Percentiles rank a stretch among this genome's conserved stretches.
phyloP scores from a whole-genome alignment of 2,329 filamentous ascomycete genomes.

The Albophoma yamanashiensis region DNA sequence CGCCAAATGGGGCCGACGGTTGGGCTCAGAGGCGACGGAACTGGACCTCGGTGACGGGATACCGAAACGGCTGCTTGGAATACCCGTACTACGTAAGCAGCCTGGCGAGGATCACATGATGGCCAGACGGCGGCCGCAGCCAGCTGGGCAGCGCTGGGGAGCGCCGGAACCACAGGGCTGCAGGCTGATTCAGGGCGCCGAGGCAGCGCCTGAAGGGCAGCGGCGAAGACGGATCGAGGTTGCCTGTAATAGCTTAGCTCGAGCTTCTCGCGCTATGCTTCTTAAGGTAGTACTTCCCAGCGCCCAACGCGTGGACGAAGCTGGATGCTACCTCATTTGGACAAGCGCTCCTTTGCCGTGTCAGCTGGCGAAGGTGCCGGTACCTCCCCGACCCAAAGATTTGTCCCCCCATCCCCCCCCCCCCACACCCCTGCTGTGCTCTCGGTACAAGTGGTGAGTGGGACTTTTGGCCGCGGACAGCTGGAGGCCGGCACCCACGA shows the following conservation, averaged over 20 bases:
- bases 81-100: neutral
- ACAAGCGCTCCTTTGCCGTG: neutral
- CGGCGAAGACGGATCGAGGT: neutral
- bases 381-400: conserved; percentile 2
- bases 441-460: neutral
- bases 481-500: neutral
- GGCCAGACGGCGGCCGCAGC: neutral
- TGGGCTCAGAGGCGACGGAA: neutral
- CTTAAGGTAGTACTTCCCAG: neutral
- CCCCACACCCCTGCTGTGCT: neutral
- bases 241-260: neutral
- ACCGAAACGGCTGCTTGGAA: neutral
- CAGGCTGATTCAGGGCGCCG: neutral
- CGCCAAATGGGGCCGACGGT: neutral
- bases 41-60: neutral
- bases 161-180: neutral
- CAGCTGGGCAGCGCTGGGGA: neutral
- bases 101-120: neutral
- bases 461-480: neutral
- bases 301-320: neutral
- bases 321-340: neutral
- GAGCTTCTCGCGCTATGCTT: neutral
- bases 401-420: neutral
- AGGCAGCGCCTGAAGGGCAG: neutral
- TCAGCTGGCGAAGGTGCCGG: conserved; percentile 1